phyloP scores from a whole-genome alignment of 176 grass and related monocot species.

The Zoysia pacifica region DNA sequence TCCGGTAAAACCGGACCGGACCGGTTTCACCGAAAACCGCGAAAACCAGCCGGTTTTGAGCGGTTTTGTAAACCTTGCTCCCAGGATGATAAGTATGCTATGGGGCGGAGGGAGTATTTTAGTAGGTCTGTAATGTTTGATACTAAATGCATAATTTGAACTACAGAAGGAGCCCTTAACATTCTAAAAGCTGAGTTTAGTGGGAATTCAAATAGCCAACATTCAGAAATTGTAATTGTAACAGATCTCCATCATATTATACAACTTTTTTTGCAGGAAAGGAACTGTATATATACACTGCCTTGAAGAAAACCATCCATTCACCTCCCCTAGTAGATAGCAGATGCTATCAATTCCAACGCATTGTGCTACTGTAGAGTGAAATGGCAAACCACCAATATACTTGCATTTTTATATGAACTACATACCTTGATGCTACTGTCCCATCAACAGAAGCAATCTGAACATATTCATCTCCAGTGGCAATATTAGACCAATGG shows the following conservation, averaged over 20 bases:
- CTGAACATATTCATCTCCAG: slow-evolving; percentile 92
- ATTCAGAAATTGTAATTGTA: not conserved
- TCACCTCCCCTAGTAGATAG: not conserved
- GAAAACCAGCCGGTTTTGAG: too few relatives aligned
- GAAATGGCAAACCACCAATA: slow-evolving; percentile 26
- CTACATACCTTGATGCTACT: slow-evolving; percentile 74
- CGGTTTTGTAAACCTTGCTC: too few relatives aligned
- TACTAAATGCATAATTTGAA: too few relatives aligned
- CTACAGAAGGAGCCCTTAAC: too few relatives aligned
- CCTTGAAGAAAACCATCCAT: not conserved
- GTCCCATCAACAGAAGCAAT: slow-evolving; percentile 88
- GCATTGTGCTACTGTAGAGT: not conserved
- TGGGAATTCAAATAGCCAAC: not conserved
- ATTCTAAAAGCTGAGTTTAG: not conserved
- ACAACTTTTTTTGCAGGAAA: not conserved
- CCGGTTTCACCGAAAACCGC: too few relatives aligned
- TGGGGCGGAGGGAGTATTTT: too few relatives aligned
- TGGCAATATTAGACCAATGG: slow-evolving; percentile 93
- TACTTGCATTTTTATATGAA: slow-evolving; percentile 17
- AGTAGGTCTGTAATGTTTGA: too few relatives aligned
- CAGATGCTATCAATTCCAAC: not conserved
- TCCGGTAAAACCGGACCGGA: too few relatives aligned
- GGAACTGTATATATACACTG: not conserved
- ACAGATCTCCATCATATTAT: not conserved
- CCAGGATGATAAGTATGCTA: too few relatives aligned